Evolutionary conservation across 768 basidiomycete genomes (phyloP), one percentile per base, ranked within the genome.

Genomic region (Lactifluus echinatus): DNA sequence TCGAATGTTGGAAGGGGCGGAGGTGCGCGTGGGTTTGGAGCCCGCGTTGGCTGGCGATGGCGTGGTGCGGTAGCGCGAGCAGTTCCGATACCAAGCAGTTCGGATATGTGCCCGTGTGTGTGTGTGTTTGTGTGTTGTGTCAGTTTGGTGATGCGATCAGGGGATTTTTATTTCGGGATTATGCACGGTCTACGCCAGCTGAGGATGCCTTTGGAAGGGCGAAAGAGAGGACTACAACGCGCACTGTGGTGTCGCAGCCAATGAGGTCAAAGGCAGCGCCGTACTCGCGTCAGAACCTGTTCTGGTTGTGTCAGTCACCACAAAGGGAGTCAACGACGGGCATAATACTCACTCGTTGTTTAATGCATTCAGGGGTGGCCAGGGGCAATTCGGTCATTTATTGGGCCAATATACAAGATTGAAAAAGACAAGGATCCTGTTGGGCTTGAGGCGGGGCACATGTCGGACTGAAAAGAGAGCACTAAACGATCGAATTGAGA

Each of bases 201-300:
- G 86, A 87, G 67, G 91, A 95, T 4, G 82, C 68, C 67, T 87
- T 90, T 0, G 84, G 81, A 2, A 86, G 66, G 1, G 72, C 73
- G 0, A 89, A 90, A 0, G 85, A 81, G 1, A 95, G 71, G 0
- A 94, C 87, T 5, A 89, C 75, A 2, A 75, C 86, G 17, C 88
- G 79, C 1, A 92, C 79, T 28, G 83, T 80, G 50, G 78, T 65
- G 71, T 82, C 68, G 55, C 67, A 5, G 63, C 71, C 58, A 11
- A 93, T 73, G 0, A 69, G 66, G 47, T 84, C 79, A 62, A 94
- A 86, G 0, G 82, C 74, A 2, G 71, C 65, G 4, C 80, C 80
- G 33, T 90, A 82, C 45, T 85, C 85, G 23, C 69, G 69, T 89
- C 89, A 94, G 66, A 86, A 83, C 39, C 88, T 90, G n/a, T n/a